Base-by-base conservation (phyloP, 129 eudicot genomes). In the Pittosporum tobira region DNA sequence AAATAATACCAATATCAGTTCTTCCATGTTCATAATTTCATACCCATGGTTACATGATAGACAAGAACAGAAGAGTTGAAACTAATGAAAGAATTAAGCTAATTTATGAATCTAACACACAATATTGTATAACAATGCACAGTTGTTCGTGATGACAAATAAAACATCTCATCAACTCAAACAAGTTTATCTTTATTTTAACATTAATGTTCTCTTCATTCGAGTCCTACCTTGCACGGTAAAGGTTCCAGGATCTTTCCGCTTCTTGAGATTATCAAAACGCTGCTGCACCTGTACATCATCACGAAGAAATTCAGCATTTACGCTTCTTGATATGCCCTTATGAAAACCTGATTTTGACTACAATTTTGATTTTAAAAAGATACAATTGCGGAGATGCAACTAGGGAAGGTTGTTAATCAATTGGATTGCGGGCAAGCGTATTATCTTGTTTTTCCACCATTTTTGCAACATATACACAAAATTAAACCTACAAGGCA, bases 191-290 rank as follows among this genome's bases (percentile, higher is more conserved):
- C n/a, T n/a, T 1, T 25, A 51, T 25, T 4, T 5, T 6, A 16
- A 0, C 1, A 2, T 2, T 2, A 5, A 16, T 5, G 7, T 28
- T 2, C 24, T 6, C 31, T 18, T 55, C 2, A 22, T 30, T 5
- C 29, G 40, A 34, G 11, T 31, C 50, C 50, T 69, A 91, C 98
- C 98, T 83, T 91, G 87, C 70, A 77, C 98, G 20, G 90, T 80
- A 63, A 91, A 86, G 31, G 85, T 72, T 62, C 78, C 90, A 1
- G 98, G 67, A 63, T 84, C 94, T 87, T 91, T 91, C 55, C 94
- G 77, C 81, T 91, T 91, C 81, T 91, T 91, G 58, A 91, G 96
- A 63, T 57, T 70, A 59, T 91, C 98, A 83, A 91, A 91, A 34
- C 98, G 81, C 66, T 77, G 82, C 55, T 81, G 98, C 28, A 91